Evolutionary conservation across 805 yeast genomes (phyloP).

Genomic region (Helenozyma baotianmanensis): DNA sequence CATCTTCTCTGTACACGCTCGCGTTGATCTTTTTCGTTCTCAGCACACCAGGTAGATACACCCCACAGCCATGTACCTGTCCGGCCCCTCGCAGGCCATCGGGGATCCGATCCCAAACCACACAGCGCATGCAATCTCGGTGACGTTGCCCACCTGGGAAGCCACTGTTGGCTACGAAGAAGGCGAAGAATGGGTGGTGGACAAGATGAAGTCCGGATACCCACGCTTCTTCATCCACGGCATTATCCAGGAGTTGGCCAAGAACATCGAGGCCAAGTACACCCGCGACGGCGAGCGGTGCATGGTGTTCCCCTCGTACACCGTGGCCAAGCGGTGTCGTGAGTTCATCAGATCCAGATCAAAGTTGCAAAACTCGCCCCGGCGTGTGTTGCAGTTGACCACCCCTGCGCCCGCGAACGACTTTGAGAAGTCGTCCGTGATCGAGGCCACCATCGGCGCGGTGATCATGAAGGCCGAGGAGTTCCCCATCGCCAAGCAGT

Average conservation of each 20-base stretch:
- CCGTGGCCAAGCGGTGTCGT: constrained; percentile 79
- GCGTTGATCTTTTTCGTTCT: no score
- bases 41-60: no score
- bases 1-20: no score
- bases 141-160: constrained; percentile 92
- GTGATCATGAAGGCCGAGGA: constrained; percentile 68
- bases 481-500: constrained; percentile 66
- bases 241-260: constrained; percentile 52
- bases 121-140: constrained; percentile 91
- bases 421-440: constrained; percentile 54
- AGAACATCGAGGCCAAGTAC: constrained; percentile 57
- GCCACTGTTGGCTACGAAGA: constrained; percentile 91
- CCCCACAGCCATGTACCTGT: no score
- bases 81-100: constrained; percentile 41
- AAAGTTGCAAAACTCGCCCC: constrained; percentile 21
- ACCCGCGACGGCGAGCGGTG: constrained; percentile 76
- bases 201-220: constrained; percentile 79
- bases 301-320: constrained; percentile 72
- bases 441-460: constrained; percentile 68
- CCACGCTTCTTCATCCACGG: constrained; percentile 78
- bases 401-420: constrained; percentile 62
- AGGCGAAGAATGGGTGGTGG: constrained; percentile 76
- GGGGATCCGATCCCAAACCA: constrained; percentile 88
- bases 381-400: constrained; percentile 67
- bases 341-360: constrained; percentile 56